phyloP scores from a whole-genome alignment of 2,329 filamentous ascomycete species.

The Nemania diffusa region DNA sequence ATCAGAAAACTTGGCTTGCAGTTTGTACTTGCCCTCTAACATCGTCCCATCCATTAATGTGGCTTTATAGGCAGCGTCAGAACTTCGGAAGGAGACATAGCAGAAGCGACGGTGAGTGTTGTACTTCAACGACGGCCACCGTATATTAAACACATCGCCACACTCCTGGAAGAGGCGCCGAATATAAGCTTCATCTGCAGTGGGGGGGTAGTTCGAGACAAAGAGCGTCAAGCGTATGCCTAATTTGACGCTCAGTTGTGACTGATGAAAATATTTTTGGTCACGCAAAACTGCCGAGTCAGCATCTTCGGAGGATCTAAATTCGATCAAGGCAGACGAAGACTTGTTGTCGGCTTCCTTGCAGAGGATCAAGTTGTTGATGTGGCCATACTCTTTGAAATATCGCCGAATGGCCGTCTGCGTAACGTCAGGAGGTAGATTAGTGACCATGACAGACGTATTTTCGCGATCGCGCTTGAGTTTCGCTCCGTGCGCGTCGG shows the following conservation, averaged over 20 bases:
- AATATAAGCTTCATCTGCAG: conserved; percentile 77
- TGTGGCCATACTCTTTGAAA: conserved; percentile 88
- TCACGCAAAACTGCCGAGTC: conserved; percentile 83
- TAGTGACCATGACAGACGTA: conserved; percentile 82
- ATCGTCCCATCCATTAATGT: conserved; percentile 76
- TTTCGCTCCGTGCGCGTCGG: conserved; percentile 51
- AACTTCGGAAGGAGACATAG: conserved; percentile 87
- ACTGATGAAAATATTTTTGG: conserved; percentile 79
- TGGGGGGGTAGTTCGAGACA: conserved; percentile 87
- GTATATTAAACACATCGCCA: conserved; percentile 84
- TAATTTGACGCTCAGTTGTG: conserved; percentile 77
- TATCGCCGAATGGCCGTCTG: conserved; percentile 84
- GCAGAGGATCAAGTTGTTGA: conserved; percentile 79
- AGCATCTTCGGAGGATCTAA: conserved; percentile 82
- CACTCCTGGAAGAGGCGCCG: conserved; percentile 75
- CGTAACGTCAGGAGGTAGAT: conserved; percentile 75
- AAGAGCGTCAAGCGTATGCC: conserved; percentile 85
- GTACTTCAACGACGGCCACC: conserved; percentile 90
- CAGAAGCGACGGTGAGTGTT: conserved; percentile 92
- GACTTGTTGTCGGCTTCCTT: conserved; percentile 69
- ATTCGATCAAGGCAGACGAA: conserved; percentile 83
- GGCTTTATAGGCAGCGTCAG: conserved; percentile 75
- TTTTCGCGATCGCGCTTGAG: conserved; percentile 89
- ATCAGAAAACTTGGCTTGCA: conserved; percentile 86
- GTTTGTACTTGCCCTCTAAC: conserved; percentile 73